Evolutionary conservation across 1,139 yeast genomes (phyloP).

Genomic region (Diutina neorugosa): DNA sequence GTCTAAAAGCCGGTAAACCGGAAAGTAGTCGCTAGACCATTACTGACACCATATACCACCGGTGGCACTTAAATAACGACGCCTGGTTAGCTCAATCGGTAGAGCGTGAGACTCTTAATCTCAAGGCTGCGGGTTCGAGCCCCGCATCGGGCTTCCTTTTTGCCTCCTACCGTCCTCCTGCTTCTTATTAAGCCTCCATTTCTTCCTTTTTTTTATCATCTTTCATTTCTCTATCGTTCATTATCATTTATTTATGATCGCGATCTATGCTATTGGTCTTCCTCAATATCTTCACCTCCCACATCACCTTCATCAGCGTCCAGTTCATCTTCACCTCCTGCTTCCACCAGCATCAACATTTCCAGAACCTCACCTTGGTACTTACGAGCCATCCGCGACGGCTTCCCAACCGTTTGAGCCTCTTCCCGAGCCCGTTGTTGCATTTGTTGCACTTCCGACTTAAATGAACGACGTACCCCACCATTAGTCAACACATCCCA

Average conservation of each 20-base stretch:
- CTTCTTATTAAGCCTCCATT: no score
- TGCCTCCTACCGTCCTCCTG: no score
- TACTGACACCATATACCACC: not conserved
- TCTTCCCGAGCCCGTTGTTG: conserved; percentile 46
- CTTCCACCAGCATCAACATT: conserved; percentile 48
- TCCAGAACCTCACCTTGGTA: conserved; percentile 41
- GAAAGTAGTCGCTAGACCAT: no score
- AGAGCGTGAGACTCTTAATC: conserved; percentile 21
- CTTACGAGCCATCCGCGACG: conserved; percentile 66
- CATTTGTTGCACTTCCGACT: conserved; percentile 39
- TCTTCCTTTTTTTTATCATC: not conserved
- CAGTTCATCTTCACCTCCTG: conserved; percentile 44
- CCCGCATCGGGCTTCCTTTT: conserved; percentile 5
- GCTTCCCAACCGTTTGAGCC: conserved; percentile 42
- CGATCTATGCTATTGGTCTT: not conserved
- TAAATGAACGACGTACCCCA: conserved; percentile 63
- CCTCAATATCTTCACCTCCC: not conserved
- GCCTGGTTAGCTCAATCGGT: conserved; percentile 13
- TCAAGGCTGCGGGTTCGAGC: conserved; percentile 6
- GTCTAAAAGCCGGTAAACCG: no score
- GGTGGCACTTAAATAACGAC: not conserved
- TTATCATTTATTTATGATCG: not conserved
- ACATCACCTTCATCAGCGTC: not conserved
- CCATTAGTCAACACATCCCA: conserved; percentile 87
- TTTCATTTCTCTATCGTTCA: not conserved